phyloP scores from a whole-genome alignment of 176 grass and related monocot genomes.

The Tillandsia leiboldiana region DNA sequence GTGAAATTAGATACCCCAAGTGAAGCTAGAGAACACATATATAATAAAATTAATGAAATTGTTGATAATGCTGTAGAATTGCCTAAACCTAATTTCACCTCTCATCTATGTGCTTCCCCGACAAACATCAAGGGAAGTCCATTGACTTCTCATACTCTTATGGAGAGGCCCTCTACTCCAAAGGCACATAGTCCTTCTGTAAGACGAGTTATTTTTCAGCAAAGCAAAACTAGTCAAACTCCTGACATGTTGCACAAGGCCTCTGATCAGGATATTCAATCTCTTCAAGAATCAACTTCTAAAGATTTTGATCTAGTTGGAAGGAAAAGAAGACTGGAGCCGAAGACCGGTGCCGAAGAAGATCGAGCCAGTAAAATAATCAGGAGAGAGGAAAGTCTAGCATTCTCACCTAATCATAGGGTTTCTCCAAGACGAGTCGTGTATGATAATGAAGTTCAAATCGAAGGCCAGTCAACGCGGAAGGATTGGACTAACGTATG shows the following conservation, averaged over 20 bases:
- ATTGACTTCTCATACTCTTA: slow-evolving; percentile 3
- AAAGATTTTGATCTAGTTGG: slow-evolving; percentile 39
- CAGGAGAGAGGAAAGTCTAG: slow-evolving; percentile 28
- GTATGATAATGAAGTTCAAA: slow-evolving; percentile 18
- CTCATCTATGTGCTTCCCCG: neutral
- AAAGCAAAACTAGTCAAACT: slow-evolving; percentile 18
- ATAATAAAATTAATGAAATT: neutral
- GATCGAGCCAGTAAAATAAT: slow-evolving; percentile 26
- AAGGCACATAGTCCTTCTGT: slow-evolving; percentile 1
- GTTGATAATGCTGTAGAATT: neutral
- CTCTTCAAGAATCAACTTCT: slow-evolving; percentile 18
- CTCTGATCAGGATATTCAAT: slow-evolving; percentile 23
- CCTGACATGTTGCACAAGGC: slow-evolving; percentile 6
- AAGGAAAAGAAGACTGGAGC: slow-evolving; percentile 42
- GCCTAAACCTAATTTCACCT: neutral
- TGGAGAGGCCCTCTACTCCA: neutral
- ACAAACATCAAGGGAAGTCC: neutral
- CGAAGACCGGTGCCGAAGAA: slow-evolving; percentile 23
- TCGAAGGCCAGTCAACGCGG: slow-evolving; percentile 12
- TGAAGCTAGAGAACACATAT: neutral
- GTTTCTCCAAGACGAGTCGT: slow-evolving; percentile 20
- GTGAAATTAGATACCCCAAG: neutral
- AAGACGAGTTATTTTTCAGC: neutral
- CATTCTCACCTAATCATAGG: slow-evolving; percentile 22
- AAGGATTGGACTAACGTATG: slow-evolving; percentile 46